Base-by-base conservation (phyloP, 768 basidiomycete genomes). In the Cyathus striatus region DNA sequence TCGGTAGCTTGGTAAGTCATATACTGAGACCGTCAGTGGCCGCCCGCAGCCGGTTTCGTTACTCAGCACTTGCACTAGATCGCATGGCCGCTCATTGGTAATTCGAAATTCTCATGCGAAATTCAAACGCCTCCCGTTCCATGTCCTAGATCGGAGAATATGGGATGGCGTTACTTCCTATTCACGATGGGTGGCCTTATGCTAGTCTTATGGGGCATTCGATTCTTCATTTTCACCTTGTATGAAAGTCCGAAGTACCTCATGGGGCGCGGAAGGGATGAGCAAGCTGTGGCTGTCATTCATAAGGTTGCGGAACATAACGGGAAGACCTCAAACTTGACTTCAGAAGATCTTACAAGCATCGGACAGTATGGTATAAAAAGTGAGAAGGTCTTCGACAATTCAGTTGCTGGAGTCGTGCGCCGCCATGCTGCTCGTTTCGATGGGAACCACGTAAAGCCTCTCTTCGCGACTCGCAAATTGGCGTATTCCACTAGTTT, bases 121-220 rank as follows among this genome's bases (percentile, higher is more conserved):
- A 45, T 48, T 5, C 51, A 66, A 4, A 51, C 49, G 5, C 51
- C 49, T 9, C 44, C 54, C 2, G 48, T 59, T 40, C n/a, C n/a
- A n/a, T 75, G 79, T 56, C 65, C 72, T 2, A 66, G 69, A 16
- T 64, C 70, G 3, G 66, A 70, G 3, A 88, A 90, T 46, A 49
- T 70, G 55, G 86, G 86, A 25, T 90, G 87, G 87, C 69, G 87
- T 5, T 89, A 87, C 57, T 82, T 86, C 62, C 65, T 86, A 5
- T 84, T 73, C 54, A 61, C 76, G 10, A 81, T 88, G 76, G 84
- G 86, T 9, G 84, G 80, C 0, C 56, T 88, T 23, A 85, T 84
- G 73, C 60, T 88, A 42, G 16, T 79, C 20, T 63, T 84, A 22
- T 87, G 78, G 70, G 49, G 63, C 3, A 57, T 61, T 20, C 54